Conservation (phyloP, 2,329 filamentous ascomycete genomes). For the Penicillium psychrosexuale region DNA sequence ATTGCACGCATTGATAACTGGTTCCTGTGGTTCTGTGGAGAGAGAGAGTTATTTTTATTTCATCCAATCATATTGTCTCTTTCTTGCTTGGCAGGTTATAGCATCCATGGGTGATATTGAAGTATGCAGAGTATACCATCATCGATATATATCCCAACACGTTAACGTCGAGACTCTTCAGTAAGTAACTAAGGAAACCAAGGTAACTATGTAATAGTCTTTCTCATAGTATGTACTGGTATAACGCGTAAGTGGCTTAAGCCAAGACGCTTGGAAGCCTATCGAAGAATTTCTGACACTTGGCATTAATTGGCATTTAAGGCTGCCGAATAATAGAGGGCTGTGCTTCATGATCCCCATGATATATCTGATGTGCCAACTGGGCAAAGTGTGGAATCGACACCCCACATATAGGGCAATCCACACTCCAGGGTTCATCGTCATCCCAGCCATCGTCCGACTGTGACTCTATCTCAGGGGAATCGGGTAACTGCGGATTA, state of each 20-base stretch:
- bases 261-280: not conserved
- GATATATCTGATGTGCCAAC: slow-evolving; percentile 50
- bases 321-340: slow-evolving; percentile 6
- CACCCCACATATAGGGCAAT: slow-evolving; percentile 46
- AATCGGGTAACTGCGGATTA: not conserved
- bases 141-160: no score
- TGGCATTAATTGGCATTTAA: slow-evolving; percentile 8
- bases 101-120: no score
- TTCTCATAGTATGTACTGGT: no score
- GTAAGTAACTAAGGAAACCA: no score
- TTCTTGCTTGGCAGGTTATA: not conserved
- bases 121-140: no score
- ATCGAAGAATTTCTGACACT: not conserved
- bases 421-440: slow-evolving; percentile 29
- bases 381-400: slow-evolving; percentile 51
- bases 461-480: not conserved
- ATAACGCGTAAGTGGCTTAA: not conserved
- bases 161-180: no score
- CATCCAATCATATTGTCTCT: not conserved
- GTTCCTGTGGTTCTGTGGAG: not conserved
- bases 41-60: not conserved
- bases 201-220: no score
- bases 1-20: no score
- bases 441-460: slow-evolving; percentile 33
- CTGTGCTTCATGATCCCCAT: slow-evolving; percentile 25